phyloP scores from a whole-genome alignment of 2,329 filamentous ascomycete species.

The Colletotrichum gigasporum region DNA sequence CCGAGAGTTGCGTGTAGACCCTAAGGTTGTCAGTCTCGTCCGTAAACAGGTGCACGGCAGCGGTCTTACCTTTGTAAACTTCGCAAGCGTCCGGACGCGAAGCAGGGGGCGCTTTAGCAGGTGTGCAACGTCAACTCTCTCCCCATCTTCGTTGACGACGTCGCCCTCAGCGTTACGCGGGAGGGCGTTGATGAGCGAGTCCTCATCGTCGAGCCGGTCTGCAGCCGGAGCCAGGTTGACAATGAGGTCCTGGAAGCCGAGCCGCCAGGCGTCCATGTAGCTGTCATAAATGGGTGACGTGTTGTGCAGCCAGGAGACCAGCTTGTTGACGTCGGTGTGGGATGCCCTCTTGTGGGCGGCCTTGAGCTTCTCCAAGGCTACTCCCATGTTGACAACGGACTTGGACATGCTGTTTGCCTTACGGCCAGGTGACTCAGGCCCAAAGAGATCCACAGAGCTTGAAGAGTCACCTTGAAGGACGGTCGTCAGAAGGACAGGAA shows the following conservation, averaged over 20 bases:
- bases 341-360: constrained; percentile 84
- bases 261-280: constrained; percentile 88
- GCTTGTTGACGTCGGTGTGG: constrained; percentile 72
- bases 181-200: constrained; percentile 67
- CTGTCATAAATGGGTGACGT: constrained; percentile 83
- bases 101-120: constrained; percentile 89
- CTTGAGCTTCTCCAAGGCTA: constrained; percentile 86
- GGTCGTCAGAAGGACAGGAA: constrained; percentile 88
- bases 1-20: constrained; percentile 66
- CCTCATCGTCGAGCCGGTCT: constrained; percentile 62
- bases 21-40: constrained; percentile 37
- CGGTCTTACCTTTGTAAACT: constrained; percentile 75
- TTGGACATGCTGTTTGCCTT: constrained; percentile 75
- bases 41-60: no score
- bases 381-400: constrained; percentile 93
- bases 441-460: constrained; percentile 74
- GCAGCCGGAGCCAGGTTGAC: constrained; percentile 85
- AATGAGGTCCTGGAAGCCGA: constrained; percentile 94
- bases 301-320: constrained; percentile 84
- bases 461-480: constrained; percentile 78
- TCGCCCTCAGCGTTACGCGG: constrained; percentile 73
- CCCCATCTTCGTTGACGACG: constrained; percentile 77
- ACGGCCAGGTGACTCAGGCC: constrained; percentile 58
- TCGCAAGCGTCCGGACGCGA: constrained; percentile 86
- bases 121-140: constrained; percentile 93